Conservation (phyloP, 2,329 filamentous ascomycete species). For the Diaporthe ampelina region DNA sequence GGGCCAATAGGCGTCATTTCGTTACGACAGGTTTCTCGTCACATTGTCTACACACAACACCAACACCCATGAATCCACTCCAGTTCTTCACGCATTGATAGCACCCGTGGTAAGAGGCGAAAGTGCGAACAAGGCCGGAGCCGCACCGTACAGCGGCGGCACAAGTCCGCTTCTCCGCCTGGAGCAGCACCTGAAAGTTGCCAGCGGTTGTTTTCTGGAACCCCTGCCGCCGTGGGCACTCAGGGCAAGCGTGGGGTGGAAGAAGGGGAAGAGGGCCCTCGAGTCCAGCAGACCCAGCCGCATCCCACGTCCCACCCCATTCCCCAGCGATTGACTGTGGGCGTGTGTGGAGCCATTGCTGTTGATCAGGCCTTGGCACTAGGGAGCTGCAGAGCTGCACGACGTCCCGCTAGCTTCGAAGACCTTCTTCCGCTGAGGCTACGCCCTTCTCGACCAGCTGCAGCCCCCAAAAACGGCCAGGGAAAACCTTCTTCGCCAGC, state of each 20-base stretch:
- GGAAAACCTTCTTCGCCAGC: slow-evolving; percentile 13
- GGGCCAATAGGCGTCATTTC: slow-evolving; percentile 17
- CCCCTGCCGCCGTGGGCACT: slow-evolving; percentile 12
- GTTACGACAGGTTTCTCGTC: slow-evolving; percentile 14
- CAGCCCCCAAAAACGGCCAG: slow-evolving; percentile 10
- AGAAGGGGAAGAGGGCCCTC: slow-evolving; percentile 27
- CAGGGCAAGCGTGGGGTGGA: slow-evolving; percentile 34
- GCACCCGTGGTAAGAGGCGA: slow-evolving; percentile 1
- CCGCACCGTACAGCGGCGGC: slow-evolving; percentile 33
- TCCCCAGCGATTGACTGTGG: slow-evolving; percentile 36
- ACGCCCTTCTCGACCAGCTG: slow-evolving; percentile 21
- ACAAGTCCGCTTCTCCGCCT: slow-evolving; percentile 26
- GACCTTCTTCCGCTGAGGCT: slow-evolving; percentile 20
- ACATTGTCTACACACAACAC: slow-evolving; percentile 16
- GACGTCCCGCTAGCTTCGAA: slow-evolving; percentile 30
- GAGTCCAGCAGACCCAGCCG: slow-evolving; percentile 28
- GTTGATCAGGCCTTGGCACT: slow-evolving; percentile 34
- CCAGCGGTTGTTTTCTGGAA: slow-evolving; percentile 13
- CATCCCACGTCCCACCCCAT: slow-evolving; percentile 33
- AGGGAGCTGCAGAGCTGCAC: slow-evolving; percentile 32
- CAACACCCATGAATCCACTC: neutral
- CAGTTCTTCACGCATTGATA: slow-evolving; percentile 1
- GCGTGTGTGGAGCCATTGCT: slow-evolving; percentile 13
- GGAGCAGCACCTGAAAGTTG: slow-evolving; percentile 7
- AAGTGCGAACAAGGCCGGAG: slow-evolving; percentile 4